Percentiles rank a stretch among this genome's conserved stretches.
Evolutionary conservation across 345 rosid genomes (phyloP).

Genomic region (Physaria fendleri): DNA sequence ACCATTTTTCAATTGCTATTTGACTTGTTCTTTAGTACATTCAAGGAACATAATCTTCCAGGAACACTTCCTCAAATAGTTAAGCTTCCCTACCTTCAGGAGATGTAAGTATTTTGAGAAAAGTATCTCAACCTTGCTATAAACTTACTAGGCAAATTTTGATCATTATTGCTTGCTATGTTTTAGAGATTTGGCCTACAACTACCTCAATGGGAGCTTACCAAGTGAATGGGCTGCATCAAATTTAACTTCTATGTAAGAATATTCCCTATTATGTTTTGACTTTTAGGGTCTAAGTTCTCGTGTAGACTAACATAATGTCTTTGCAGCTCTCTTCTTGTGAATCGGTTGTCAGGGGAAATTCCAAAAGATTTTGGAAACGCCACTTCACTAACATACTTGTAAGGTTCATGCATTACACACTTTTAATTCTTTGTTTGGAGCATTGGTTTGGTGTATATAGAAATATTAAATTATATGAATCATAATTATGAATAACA

Average conservation of each 20-base stretch:
- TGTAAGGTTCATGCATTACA: conserved; percentile 48
- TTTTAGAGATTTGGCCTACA: conserved; percentile 47
- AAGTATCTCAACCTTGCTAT: not conserved
- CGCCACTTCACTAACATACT: conserved; percentile 34
- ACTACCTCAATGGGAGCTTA: conserved; percentile 47
- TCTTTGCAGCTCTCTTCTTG: conserved; percentile 39
- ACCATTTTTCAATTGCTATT: not conserved
- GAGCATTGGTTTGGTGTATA: too few species aligned
- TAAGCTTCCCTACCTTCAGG: conserved; percentile 44
- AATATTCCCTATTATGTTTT: conserved; percentile 1
- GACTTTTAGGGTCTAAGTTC: not conserved
- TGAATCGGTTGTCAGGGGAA: conserved; percentile 49
- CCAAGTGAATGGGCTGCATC: conserved; percentile 49
- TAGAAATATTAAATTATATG: too few species aligned
- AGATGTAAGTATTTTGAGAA: conserved; percentile 39
- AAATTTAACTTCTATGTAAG: conserved; percentile 34
- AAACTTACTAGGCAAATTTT: too few species aligned
- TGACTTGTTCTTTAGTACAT: conserved; percentile 27
- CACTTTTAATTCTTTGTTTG: not conserved
- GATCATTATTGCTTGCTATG: conserved; percentile 10
- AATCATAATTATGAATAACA: too few species aligned
- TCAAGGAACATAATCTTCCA: conserved; percentile 47
- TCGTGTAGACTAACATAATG: not conserved
- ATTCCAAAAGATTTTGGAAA: conserved; percentile 47
- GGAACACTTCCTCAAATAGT: conserved; percentile 62